phyloP scores from a whole-genome alignment of 495 filamentous ascomycete genomes.

The Penicillium roqueforti region DNA sequence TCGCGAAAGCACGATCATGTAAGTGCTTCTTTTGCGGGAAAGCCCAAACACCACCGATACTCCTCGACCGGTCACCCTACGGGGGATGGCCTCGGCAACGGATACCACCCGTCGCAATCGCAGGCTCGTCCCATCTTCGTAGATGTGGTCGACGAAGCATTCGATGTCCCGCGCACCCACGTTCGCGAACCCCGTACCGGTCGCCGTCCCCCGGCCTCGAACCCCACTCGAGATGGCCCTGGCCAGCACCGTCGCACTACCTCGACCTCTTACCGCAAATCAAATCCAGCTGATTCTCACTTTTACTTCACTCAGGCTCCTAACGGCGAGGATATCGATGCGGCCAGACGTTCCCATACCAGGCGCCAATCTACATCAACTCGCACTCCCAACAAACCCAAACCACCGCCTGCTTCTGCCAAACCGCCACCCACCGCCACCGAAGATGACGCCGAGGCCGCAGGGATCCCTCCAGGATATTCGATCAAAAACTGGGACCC shows the following conservation, averaged over 20 bases:
- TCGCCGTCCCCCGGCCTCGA: constrained; percentile 25
- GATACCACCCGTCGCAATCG: constrained; percentile 35
- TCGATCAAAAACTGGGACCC: constrained; percentile 99
- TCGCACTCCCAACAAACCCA: constrained; percentile 42
- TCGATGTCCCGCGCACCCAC: constrained; percentile 37
- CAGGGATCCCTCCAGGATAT: constrained; percentile 85
- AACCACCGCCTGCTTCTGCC: constrained; percentile 39
- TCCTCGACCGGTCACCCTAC: constrained; percentile 37
- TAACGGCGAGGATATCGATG: constrained; percentile 39
- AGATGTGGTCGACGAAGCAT: constrained; percentile 54
- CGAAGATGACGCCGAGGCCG: constrained; percentile 74
- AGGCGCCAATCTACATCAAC: constrained; percentile 51
- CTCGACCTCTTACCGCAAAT: constrained; percentile 41
- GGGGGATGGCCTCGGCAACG: constrained; percentile 39
- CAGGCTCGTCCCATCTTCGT: constrained; percentile 50
- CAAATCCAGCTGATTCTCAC: constrained; percentile 50
- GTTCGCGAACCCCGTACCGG: constrained; percentile 26
- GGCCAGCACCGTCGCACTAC: constrained; percentile 35
- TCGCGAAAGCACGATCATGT: constrained; percentile 54
- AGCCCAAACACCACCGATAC: constrained; percentile 35
- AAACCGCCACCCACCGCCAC: constrained; percentile 67
- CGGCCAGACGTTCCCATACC: constrained; percentile 41
- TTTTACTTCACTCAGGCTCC: constrained; percentile 51
- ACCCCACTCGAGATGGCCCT: constrained; percentile 25
- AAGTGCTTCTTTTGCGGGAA: constrained; percentile 51